These are phyloP conservation scores for Artemisia tridentata DNA, from an alignment of 129 eudicot species.

Conservation along the genomic window DNA sequence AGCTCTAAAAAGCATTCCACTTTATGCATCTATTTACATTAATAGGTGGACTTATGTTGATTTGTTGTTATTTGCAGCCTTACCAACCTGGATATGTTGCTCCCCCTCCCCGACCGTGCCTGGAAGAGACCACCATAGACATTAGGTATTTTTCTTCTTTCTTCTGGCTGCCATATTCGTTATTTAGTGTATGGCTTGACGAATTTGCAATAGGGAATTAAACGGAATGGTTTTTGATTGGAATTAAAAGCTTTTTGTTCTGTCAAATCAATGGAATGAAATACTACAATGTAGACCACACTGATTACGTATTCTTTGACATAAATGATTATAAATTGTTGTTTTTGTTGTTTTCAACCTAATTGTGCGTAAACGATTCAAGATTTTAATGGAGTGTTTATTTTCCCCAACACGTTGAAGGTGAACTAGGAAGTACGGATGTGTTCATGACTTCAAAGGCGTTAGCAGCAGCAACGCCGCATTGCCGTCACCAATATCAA, in stretches of 20 bases:
- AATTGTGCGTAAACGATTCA: too few relatives aligned
- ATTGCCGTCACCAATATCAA: too few relatives aligned
- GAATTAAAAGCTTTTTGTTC: background rate
- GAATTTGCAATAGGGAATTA: background rate
- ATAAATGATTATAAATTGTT: background rate
- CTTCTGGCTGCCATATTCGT: background rate
- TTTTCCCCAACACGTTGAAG: too few relatives aligned
- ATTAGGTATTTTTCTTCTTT: constrained; percentile 56
- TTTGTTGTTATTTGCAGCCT: constrained; percentile 43
- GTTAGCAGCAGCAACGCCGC: too few relatives aligned
- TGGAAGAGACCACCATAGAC: constrained; percentile 81
- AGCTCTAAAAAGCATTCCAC: background rate
- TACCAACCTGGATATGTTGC: constrained; percentile 93
- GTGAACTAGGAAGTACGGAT: too few relatives aligned
- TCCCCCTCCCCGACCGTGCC: constrained; percentile 68
- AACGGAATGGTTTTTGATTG: constrained; percentile 1
- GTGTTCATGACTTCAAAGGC: too few relatives aligned
- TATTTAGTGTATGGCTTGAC: background rate
- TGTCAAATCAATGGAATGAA: background rate
- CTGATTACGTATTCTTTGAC: background rate
- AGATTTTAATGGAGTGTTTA: too few relatives aligned
- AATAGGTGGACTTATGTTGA: background rate
- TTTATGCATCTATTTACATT: background rate
- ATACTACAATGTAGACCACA: background rate
- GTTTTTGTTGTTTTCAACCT: too few relatives aligned